Evolutionary conservation across 2,329 filamentous ascomycete species (phyloP).

Genomic region (Alternaria angustiovoidea): DNA sequence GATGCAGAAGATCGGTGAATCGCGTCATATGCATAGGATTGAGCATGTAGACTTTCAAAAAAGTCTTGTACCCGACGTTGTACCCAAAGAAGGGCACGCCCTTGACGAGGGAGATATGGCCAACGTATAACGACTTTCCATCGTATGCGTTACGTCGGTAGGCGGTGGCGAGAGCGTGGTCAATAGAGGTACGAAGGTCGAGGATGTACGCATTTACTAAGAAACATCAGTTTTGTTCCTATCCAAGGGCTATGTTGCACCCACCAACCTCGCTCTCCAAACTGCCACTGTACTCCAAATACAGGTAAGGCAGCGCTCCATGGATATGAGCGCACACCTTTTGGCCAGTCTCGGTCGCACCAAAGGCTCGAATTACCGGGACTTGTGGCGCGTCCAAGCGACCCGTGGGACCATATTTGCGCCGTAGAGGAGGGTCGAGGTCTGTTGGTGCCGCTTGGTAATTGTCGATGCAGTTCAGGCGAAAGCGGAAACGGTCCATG

Average conservation of each 20-base stretch:
- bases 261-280: constrained; percentile 72
- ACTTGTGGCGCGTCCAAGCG: constrained; percentile 73
- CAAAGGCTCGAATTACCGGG: constrained; percentile 89
- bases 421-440: constrained; percentile 81
- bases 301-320: constrained; percentile 95
- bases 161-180: constrained; percentile 85
- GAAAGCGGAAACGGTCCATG: constrained; percentile 85
- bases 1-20: constrained; percentile 83
- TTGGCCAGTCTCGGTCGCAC: constrained; percentile 91
- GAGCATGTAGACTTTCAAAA: constrained; percentile 92
- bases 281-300: constrained; percentile 80
- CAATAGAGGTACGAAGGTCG: constrained; percentile 83
- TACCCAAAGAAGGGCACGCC: constrained; percentile 96
- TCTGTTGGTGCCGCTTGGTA: constrained; percentile 83
- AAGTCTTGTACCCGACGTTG: constrained; percentile 88
- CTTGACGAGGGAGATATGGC: constrained; percentile 90
- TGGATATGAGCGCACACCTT: constrained; percentile 97
- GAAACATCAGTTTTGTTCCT: constrained; percentile 19
- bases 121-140: constrained; percentile 77
- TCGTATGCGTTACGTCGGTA: constrained; percentile 80
- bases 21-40: constrained; percentile 89
- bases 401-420: constrained; percentile 65
- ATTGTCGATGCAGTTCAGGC: constrained; percentile 94
- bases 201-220: constrained; percentile 78
- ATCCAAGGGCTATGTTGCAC: constrained; percentile 27